Evolutionary conservation across 148 eudicot species (phyloP), one percentile per base, ranked within the genome.

Genomic region (Drosera capensis): DNA sequence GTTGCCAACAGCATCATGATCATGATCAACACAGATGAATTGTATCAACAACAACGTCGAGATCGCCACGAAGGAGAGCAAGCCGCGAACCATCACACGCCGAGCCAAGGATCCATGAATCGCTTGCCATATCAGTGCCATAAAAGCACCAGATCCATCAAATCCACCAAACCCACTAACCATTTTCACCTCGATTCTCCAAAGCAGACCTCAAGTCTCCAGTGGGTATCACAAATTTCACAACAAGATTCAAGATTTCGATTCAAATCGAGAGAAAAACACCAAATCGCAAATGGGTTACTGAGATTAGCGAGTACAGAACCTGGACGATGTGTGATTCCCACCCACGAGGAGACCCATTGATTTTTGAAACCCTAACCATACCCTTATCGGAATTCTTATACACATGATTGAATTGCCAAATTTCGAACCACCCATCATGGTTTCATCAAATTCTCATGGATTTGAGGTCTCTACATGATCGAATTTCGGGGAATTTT

Each of bases 281-380:
- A 23, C 51, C 56, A 36, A 50, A 20, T 7, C 1, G 3, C 16
- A 37, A 45, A n/a, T 23, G 35, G 48, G 18, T 25, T 19, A 29
- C 29, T 29, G 5, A 35, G 43, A 40, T 54, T 86, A 86, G 61
- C 96, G 96, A 68, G 87, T 73, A 23, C 96, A 86, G 63, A 86
- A 86, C 87, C 96, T 86, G 81, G 81, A 86, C 15, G 96, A 86
- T 56, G 96, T 86, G 87, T 86, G 96, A 56, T 86, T 86, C 53
- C 96, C 96, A 82, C 96, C 96, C 96, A 86, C 96, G 71, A 86
- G 84, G 84, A 86, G 65, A 28, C 73, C 87, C 71, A 68, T 75
- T 23, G 87, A 78, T 46, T 59, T 70, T 82, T 86, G 93, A 43
- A 23, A 68, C 68, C 96, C 84, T 63, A 86, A 51, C 96, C 87